These are phyloP conservation scores for Babesia sp. DNA, from an alignment of 169 alveolate genomes.

Conservation along the genomic window DNA sequence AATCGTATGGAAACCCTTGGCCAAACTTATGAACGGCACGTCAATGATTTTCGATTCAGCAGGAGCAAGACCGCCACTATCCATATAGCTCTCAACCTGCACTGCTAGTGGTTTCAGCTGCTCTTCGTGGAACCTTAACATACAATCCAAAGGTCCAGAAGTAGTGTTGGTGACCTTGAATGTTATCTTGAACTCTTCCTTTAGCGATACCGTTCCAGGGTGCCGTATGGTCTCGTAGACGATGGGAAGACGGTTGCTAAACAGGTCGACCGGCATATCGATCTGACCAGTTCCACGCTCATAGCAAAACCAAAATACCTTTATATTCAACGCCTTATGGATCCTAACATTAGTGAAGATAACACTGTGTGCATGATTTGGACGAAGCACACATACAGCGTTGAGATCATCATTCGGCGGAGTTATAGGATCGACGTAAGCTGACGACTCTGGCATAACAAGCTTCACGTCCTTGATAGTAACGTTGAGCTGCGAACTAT, in stretches of 20 bases:
- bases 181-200: not conserved
- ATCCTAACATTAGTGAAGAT: slow-evolving; percentile 11
- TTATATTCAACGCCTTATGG: not conserved
- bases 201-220: slow-evolving; percentile 42
- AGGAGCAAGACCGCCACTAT: slow-evolving; percentile 1
- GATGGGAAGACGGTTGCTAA: not conserved
- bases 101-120: slow-evolving; percentile 4
- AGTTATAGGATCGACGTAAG: not conserved
- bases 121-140: slow-evolving; percentile 2
- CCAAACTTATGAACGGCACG: slow-evolving; percentile 30
- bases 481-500: slow-evolving; percentile 15
- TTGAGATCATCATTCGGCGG: not conserved
- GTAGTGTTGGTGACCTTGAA: not conserved
- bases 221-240: slow-evolving; percentile 5
- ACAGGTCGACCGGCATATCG: slow-evolving; percentile 4
- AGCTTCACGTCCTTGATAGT: slow-evolving; percentile 34
- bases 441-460: not conserved
- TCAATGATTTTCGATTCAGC: slow-evolving; percentile 8
- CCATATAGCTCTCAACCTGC: slow-evolving; percentile 4
- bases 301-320: slow-evolving; percentile 11
- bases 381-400: slow-evolving; percentile 27
- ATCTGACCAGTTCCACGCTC: slow-evolving; percentile 32
- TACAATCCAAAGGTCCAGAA: not conserved
- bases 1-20: slow-evolving; percentile 3
- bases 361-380: slow-evolving; percentile 28